Evolutionary conservation across 768 basidiomycete genomes (phyloP).

Genomic region (Neoboletus brunneissimus): DNA sequence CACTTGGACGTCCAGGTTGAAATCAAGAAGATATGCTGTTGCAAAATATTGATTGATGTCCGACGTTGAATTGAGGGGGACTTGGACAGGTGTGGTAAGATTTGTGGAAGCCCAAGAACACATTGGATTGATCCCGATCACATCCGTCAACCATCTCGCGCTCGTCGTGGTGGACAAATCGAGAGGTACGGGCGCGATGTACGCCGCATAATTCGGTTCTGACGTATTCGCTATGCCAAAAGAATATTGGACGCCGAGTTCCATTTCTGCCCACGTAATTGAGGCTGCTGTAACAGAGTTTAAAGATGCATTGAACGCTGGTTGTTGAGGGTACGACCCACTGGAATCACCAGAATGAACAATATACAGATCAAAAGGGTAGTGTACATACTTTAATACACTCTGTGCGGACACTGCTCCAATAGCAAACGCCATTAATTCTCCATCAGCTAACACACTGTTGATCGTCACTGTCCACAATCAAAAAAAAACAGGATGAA

Average conservation of each 20-base stretch:
- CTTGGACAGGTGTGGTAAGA: constrained; percentile 13
- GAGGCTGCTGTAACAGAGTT: constrained; percentile 19
- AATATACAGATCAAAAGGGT: background rate
- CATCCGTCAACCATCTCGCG: constrained; percentile 30
- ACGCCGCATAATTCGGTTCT: constrained; percentile 16
- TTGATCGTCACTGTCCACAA: constrained; percentile 17
- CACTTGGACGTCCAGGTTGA: constrained; percentile 20
- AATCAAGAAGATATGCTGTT: constrained; percentile 15
- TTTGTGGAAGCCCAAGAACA: constrained; percentile 32
- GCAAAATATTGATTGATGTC: background rate
- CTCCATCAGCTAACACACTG: constrained; percentile 22
- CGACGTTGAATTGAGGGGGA: constrained; percentile 9
- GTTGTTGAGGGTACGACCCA: background rate
- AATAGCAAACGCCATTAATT: constrained; percentile 22
- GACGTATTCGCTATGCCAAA: constrained; percentile 13
- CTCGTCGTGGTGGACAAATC: constrained; percentile 14
- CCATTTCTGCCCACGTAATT: constrained; percentile 26
- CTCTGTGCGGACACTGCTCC: constrained; percentile 23
- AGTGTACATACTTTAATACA: constrained; percentile 23
- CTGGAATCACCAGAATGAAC: constrained; percentile 5
- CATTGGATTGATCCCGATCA: constrained; percentile 25
- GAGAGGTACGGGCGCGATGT: constrained; percentile 20
- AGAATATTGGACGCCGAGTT: constrained; percentile 25
- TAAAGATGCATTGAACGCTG: constrained; percentile 1
- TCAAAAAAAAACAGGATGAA: background rate